These are phyloP conservation scores for Ophiostoma australiae DNA, from an alignment of 2,329 filamentous ascomycete genomes.

Conservation along the genomic window DNA sequence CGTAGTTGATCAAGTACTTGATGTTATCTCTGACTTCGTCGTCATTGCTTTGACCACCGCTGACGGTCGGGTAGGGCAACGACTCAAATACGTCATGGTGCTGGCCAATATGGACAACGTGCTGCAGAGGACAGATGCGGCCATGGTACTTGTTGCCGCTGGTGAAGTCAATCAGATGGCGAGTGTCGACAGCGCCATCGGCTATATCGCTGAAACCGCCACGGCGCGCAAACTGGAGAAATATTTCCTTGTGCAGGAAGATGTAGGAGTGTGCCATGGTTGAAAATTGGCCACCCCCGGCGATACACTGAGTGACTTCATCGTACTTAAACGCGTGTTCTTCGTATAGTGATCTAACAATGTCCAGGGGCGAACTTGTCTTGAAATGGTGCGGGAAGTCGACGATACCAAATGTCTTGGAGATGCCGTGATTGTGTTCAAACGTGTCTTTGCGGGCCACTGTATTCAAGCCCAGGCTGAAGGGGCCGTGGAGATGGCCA, in stretches of 20 bases:
- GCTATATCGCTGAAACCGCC: neutral
- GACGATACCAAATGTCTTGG: neutral
- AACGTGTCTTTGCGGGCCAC: too few species aligned
- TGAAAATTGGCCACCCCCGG: neutral
- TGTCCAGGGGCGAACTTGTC: neutral
- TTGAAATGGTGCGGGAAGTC: neutral
- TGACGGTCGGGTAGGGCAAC: neutral
- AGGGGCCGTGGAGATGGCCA: neutral
- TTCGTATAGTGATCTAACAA: neutral
- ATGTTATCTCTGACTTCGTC: neutral
- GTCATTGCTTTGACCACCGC: neutral
- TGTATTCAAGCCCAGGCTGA: neutral
- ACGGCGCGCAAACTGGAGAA: neutral
- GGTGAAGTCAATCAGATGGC: neutral
- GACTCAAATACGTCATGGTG: neutral
- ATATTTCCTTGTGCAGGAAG: neutral
- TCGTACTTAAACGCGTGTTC: neutral
- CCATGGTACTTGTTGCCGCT: neutral
- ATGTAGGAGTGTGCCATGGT: neutral
- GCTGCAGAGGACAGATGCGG: neutral
- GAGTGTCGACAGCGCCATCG: neutral
- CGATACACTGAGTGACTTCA: neutral
- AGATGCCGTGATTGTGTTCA: neutral
- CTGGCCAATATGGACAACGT: neutral
- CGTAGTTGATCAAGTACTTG: neutral